Percentiles rank a stretch among this genome's conserved stretches.
phyloP scores from a whole-genome alignment of 768 basidiomycete species.

The Crassisporium funariophilum region DNA sequence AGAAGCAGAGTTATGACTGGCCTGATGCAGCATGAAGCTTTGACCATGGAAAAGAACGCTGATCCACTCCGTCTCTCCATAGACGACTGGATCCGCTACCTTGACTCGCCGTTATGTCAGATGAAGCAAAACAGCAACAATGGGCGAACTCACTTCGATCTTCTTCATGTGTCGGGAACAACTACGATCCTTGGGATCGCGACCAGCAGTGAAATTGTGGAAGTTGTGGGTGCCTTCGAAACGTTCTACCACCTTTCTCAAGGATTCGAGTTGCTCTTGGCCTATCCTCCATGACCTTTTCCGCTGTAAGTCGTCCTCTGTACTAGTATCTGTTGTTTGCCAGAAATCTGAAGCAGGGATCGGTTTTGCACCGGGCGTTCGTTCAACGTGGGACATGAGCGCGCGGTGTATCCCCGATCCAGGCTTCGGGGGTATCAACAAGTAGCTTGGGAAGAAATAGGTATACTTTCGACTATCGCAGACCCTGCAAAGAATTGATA shows the following conservation, averaged over 20 bases:
- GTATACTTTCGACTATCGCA: conserved; percentile 98
- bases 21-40: conserved; percentile 99
- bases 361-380: conserved; percentile 21
- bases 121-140: not conserved
- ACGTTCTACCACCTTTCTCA: conserved; percentile 58
- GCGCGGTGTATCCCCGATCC: conserved; percentile 58
- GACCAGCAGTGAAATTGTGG: conserved; percentile 94
- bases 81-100: conserved; percentile 85
- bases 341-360: conserved; percentile 62
- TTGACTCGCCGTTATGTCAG: conserved; percentile 27
- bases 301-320: conserved; percentile 61
- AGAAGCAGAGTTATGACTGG: conserved; percentile 39
- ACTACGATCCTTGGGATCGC: conserved; percentile 81
- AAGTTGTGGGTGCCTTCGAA: conserved; percentile 95
- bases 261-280: conserved; percentile 50
- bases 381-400: conserved; percentile 35
- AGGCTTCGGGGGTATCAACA: conserved; percentile 88
- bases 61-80: conserved; percentile 94
- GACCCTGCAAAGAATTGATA: conserved; percentile 44
- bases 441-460: conserved; percentile 93
- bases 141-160: conserved; percentile 59
- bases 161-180: conserved; percentile 87
- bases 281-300: conserved; percentile 74
- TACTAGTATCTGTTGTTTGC: conserved; percentile 43
- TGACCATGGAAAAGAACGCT: conserved; percentile 94